Base-by-base conservation (phyloP, 805 yeast species). In the Starmerella khaoyaiensis region DNA sequence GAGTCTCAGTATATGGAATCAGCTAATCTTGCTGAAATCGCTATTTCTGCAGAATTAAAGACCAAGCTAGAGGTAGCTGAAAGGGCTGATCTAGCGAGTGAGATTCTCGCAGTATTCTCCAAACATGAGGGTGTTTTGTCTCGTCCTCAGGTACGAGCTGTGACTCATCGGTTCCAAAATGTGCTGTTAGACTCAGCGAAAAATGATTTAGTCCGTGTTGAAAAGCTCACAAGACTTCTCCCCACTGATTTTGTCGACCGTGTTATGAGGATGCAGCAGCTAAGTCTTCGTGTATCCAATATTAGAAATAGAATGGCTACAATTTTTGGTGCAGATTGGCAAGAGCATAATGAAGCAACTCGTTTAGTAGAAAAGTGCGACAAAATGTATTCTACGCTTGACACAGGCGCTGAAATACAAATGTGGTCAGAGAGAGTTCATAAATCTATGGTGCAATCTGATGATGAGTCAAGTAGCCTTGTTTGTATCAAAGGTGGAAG, bases 281-380 rank as follows among this genome's bases (percentile, higher is more conserved):
- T 73, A 2, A 64, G 62, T 24, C 45, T 55, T 19, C 69, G 68
- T 33, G 50, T 75, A 3, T 54, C 57, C 3, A 54, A 57, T 18
- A 52, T 74, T n/a, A 49, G 63, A 22, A 46, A 53, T 4, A 61
- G 72, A 21, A 55, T 76, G 6, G 72, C 69, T 30, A 54, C 63
- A 10, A 63, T 76, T 4, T 57, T 78, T 6, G 80, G 84, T 0
- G 51, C 62, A 14, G 72, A 72, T 6, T 78, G 86, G 86, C 58
- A 55, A 16, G 57, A 63, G 8, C 72, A 71, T 40, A 68, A 76
- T 2, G 83, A 76, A 36, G 95, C 94, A 0, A 68, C 65, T 36
- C 70, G 67, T 42, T 68, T 87, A 1, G 60, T 67, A 9, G 54
- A 61, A 1, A 80, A 72, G 41, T 63, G 71, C 18, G 47, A 53